Base-by-base conservation (phyloP, 257 asterid genomes). In the Catharanthus roseus region DNA sequence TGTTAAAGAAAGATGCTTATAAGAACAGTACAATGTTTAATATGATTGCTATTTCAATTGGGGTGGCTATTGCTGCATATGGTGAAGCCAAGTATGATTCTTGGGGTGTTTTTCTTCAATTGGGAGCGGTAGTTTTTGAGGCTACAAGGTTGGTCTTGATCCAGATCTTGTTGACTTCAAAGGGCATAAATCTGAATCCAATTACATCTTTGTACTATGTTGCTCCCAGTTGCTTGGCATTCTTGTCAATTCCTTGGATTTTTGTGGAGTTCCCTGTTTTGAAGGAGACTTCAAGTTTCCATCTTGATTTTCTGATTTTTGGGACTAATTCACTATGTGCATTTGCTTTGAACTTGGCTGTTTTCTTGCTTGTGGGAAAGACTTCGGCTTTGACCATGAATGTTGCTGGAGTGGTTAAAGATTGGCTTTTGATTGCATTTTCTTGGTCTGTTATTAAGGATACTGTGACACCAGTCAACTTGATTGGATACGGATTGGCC, bases 391-490 rank as follows among this genome's bases (percentile, higher is more conserved):
- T 89, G 89, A 89, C 96, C 16, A 89, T 89, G 96, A 89, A 89
- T 62, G 93, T 89, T 10, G 90, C 91, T 28, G 96, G 96, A 5
- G 93, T 89, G 0, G 90, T 87, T 1, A 89, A 87, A 63, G 96
- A 89, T 79, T 89, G 96, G 96, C 60, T 89, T 31, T 72, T 89
- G 65, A 89, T 89, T 9, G 96, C 96, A 0, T 89, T 89, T 62
- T 89, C 96, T 9, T 89, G 96, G 96, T 89, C 96, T 5, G 96
- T 89, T 81, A 89, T 89, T 26, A 89, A 89, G 85, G 96, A 89
- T 29, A 86, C 86, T 2, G 96, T 89, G 39, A 62, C 67, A 3
- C 67, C 47, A 19, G 19, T 62, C 67, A 62, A 62, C 45, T 34
- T 62, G 67, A 1, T 84, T 29, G 96, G 96, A 0, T 89, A 89